Evolutionary conservation across 2,329 filamentous ascomycete genomes (phyloP).

Genomic region (Apiospora kogelbergensis): DNA sequence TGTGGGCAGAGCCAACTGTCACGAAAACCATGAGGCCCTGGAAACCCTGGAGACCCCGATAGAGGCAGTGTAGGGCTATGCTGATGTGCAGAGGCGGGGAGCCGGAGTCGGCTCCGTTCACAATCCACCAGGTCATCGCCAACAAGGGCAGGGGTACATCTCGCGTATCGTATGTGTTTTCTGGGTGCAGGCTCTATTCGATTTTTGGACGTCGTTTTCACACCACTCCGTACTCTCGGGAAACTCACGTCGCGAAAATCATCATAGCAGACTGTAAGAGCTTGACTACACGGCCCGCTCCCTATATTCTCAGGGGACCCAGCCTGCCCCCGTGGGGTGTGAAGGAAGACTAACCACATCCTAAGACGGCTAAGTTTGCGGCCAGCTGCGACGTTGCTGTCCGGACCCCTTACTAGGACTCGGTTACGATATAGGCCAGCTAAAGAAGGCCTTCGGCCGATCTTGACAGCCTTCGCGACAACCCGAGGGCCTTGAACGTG

Average conservation of each 20-base stretch:
- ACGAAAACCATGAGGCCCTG: background rate
- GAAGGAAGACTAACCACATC: background rate
- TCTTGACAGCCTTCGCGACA: background rate
- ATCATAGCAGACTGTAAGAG: background rate
- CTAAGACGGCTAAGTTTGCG: background rate
- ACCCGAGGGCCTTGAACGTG: background rate
- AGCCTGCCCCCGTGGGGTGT: background rate
- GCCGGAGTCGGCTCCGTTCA: background rate
- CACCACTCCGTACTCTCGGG: background rate
- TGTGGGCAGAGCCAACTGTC: background rate
- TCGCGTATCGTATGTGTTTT: background rate
- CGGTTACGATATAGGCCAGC: background rate
- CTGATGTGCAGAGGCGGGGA: background rate
- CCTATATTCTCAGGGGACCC: background rate
- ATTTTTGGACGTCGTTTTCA: background rate
- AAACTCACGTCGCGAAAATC: background rate
- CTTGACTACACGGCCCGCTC: background rate
- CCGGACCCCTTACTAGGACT: background rate
- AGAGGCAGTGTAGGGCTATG: background rate
- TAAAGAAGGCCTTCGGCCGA: background rate
- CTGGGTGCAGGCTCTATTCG: background rate
- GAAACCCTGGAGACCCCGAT: too few species aligned
- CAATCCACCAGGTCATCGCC: constrained; percentile 1
- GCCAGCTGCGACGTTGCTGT: background rate
- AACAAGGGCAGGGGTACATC: background rate